Evolutionary conservation across 495 filamentous ascomycete species (phyloP), one percentile per base, ranked within the genome.

Genomic region (Talaromyces nanjingensis): DNA sequence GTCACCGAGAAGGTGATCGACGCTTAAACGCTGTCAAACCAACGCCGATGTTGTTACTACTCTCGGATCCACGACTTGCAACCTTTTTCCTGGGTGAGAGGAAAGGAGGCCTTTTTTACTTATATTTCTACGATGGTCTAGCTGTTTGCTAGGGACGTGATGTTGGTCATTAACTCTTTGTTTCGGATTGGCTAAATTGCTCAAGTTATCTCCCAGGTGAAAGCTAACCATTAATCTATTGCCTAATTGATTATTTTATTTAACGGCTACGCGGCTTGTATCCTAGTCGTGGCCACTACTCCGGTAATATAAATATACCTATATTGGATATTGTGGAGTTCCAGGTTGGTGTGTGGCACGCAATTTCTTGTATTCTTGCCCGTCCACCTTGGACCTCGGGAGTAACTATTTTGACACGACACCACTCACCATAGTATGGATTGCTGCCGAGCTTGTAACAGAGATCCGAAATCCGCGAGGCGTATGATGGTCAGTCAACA

Each of bases 1-100:
- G 81, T 86, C 25, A 73, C 77, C 5, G 82, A 83, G 72, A 84
- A 84, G 67, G 70, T 84, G 12, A 73, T 60, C 20, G 59, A 59
- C 8, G 56, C 56, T 22, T 59, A 37, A 37, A 37, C n/a, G 12
- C 22, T 22, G 52, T 29, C 52, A 16, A 29, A 11, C 25, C 9
- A 16, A 22, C 24, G n/a, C 45, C n/a, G 12, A 27, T 55, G 24
- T 29, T 55, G 22, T 29, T 6, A 55, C 20, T 9, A 29, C 18
- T 55, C 52, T 27, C 22, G 52, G 20, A 29, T 29, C 6, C 22
- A 29, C 29, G 52, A 29, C 24, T 20, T 3, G 16, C 11, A 29
- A 14, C 52, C 20, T 29, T 55, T 29, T 20, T 29, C 20, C 52
- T 55, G 8, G 20, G 52, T 55, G 52, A 55, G 20, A 20, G 20